phyloP scores from a whole-genome alignment of 768 basidiomycete genomes.

The Podaxis sp. region DNA sequence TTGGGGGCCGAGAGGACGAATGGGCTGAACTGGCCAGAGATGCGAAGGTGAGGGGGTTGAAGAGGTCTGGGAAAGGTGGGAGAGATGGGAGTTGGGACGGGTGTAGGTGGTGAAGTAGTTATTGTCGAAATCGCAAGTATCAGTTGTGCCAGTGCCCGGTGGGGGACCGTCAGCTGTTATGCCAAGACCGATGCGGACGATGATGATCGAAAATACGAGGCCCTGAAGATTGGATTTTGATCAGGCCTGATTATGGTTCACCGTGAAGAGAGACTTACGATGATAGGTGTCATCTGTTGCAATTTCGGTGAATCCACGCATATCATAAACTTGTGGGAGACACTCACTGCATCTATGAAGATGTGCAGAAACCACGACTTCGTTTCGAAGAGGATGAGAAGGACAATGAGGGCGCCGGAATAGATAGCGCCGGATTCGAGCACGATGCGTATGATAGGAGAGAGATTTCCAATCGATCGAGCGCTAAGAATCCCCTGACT shows the following conservation, averaged over 20 bases:
- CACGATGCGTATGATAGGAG: slow-evolving; percentile 29
- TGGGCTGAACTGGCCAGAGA: slow-evolving; percentile 4
- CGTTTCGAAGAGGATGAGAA: slow-evolving; percentile 29
- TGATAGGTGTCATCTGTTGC: slow-evolving; percentile 5
- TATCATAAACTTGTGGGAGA: neutral
- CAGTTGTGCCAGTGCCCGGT: neutral
- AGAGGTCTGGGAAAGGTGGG: neutral
- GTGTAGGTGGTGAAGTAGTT: neutral
- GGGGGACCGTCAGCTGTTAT: slow-evolving; percentile 17
- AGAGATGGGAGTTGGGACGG: neutral
- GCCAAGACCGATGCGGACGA: slow-evolving; percentile 33
- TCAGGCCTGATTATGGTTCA: neutral
- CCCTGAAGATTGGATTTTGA: slow-evolving; percentile 17
- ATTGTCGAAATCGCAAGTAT: neutral
- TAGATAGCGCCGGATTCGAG: slow-evolving; percentile 36
- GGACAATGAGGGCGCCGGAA: slow-evolving; percentile 28
- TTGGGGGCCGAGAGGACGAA: neutral
- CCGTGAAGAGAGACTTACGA: neutral
- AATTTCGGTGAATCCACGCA: neutral
- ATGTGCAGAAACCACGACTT: slow-evolving; percentile 33
- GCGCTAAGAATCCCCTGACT: neutral
- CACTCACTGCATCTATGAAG: slow-evolving; percentile 31
- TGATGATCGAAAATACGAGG: slow-evolving; percentile 36
- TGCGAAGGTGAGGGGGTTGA: neutral
- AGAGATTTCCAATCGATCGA: slow-evolving; percentile 17